A percentile compares a stretch with the other conserved stretches of the same genome.
Conservation (phyloP, 2,329 filamentous ascomycete genomes). For the Fusarium decemcellulare region DNA sequence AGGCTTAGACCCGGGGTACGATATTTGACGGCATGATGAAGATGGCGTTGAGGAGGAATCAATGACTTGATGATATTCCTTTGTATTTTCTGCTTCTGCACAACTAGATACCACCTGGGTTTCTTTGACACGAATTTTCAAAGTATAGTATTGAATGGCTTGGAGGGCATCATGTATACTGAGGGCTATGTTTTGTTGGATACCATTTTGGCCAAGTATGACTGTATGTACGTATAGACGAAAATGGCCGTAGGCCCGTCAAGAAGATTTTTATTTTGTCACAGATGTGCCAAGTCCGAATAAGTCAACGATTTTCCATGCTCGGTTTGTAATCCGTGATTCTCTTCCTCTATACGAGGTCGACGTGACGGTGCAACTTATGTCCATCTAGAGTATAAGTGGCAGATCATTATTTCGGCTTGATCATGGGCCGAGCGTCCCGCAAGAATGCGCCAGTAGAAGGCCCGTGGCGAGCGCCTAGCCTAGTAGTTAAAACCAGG, state of each 20-base stretch:
- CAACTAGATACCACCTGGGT: slow-evolving; percentile 44
- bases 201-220: slow-evolving; percentile 9
- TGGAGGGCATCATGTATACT: slow-evolving; percentile 6
- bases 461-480: slow-evolving; percentile 7
- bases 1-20: slow-evolving; percentile 7
- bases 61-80: slow-evolving; percentile 19
- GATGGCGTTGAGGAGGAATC: slow-evolving; percentile 30
- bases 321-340: too few relatives aligned
- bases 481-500: background rate
- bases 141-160: slow-evolving; percentile 20
- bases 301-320: too few relatives aligned
- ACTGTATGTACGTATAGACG: slow-evolving; percentile 11
- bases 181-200: slow-evolving; percentile 6
- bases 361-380: too few relatives aligned
- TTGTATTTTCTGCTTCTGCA: slow-evolving; percentile 34
- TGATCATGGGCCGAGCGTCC: slow-evolving; percentile 9
- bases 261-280: too few relatives aligned
- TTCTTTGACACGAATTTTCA: slow-evolving; percentile 25
- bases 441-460: background rate
- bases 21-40: slow-evolving; percentile 14
- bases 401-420: background rate
- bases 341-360: too few relatives aligned
- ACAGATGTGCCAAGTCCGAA: too few relatives aligned
- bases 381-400: too few relatives aligned
- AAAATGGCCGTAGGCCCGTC: background rate